phyloP scores from a whole-genome alignment of 805 yeast genomes.

The Candida cerambycidarum region DNA sequence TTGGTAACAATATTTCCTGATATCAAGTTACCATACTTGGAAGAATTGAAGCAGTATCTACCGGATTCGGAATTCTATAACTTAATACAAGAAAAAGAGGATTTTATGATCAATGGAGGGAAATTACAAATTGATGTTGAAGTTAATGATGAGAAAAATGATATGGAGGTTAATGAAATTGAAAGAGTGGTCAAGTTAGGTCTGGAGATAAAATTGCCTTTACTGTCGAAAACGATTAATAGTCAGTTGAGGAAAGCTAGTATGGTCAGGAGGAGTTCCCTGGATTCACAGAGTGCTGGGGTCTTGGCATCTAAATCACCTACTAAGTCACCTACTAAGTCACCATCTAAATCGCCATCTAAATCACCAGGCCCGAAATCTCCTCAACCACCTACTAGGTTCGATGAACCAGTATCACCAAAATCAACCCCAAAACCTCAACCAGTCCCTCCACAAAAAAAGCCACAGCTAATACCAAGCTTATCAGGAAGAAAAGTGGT shows the following conservation, averaged over 20 bases:
- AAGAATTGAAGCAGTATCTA: constrained; percentile 20
- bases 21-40: constrained; percentile 24
- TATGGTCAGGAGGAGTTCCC: constrained; percentile 3
- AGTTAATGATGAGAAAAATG: constrained; percentile 12
- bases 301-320: background rate
- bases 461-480: constrained; percentile 1
- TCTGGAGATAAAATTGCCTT: constrained; percentile 24
- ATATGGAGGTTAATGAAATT: constrained; percentile 13
- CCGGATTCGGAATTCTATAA: constrained; percentile 26
- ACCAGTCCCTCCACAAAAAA: constrained; percentile 5
- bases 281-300: too few relatives aligned
- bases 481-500: constrained; percentile 25
- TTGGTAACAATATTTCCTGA: constrained; percentile 21
- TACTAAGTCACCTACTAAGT: background rate
- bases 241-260: constrained; percentile 23
- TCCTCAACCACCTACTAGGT: too few relatives aligned
- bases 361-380: background rate
- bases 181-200: constrained; percentile 35
- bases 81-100: constrained; percentile 34
- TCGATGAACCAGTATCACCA: background rate
- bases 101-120: constrained; percentile 23
- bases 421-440: background rate
- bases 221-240: constrained; percentile 30
- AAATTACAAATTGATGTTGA: constrained; percentile 15
- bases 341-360: background rate